Evolutionary conservation across 2,329 filamentous ascomycete genomes (phyloP).

Genomic region (Arthrobotrys sphaeroides): DNA sequence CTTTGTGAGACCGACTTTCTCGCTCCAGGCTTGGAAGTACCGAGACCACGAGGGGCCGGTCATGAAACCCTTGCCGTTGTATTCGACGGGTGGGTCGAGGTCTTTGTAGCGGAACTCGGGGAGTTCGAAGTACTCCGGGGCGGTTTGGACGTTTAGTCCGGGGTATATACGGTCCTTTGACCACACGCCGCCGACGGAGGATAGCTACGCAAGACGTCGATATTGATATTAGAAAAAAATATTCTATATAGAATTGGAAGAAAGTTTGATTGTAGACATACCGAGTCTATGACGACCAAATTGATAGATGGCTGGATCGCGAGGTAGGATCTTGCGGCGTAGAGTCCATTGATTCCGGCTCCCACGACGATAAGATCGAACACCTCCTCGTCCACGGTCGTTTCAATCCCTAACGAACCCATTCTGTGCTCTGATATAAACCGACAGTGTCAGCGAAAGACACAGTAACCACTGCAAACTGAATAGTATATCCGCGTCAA

Average conservation of each 20-base stretch:
- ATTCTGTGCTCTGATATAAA: constrained; percentile 32
- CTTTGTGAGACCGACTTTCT: constrained; percentile 66
- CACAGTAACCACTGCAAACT: not conserved
- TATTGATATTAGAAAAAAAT: too few relatives aligned
- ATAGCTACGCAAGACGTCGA: constrained; percentile 49
- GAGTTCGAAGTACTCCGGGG: constrained; percentile 62
- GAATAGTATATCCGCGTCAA: not conserved
- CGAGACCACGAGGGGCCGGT: constrained; percentile 67
- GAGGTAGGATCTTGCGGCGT: constrained; percentile 56
- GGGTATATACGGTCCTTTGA: constrained; percentile 62
- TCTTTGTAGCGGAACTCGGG: constrained; percentile 60
- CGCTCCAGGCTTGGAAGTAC: constrained; percentile 69
- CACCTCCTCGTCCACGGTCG: constrained; percentile 14
- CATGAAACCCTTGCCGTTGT: constrained; percentile 68
- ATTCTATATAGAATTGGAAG: too few relatives aligned
- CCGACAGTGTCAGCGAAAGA: not conserved
- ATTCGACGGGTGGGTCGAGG: constrained; percentile 59
- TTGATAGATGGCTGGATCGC: constrained; percentile 62
- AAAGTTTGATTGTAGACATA: not conserved
- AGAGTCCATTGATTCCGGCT: constrained; percentile 57
- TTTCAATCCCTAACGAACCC: constrained; percentile 40
- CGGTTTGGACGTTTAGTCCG: constrained; percentile 63
- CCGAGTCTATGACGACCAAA: constrained; percentile 63
- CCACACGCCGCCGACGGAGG: constrained; percentile 63
- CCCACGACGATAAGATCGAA: constrained; percentile 58